Evolutionary conservation across 108 stramenopile species (phyloP), one percentile per base, ranked within the genome.

Genomic region (Skeletonema tropicum): DNA sequence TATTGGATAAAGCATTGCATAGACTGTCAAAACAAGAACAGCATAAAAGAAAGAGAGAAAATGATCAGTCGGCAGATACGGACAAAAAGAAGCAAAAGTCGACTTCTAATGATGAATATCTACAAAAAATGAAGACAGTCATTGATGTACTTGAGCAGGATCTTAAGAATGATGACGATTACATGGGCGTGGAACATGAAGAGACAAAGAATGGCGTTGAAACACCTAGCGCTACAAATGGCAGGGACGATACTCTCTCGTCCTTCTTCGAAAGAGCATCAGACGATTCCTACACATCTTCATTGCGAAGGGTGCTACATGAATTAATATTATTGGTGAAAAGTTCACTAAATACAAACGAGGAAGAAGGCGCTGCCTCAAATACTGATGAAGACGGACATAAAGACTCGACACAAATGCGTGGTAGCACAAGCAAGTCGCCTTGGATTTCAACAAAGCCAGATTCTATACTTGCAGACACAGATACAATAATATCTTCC

Each of bases 391-490:
- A 76, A 25, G 61, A 52, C 19, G 68, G 49, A n/a, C 58, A 61
- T 31, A 21, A 6, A 21, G 19, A 55, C 5, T 55, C 52, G 8
- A 55, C 52, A 21, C 23, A 15, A 45, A 45, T 55, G 0, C 19
- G 10, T 23, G 52, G 23, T 23, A 23, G 23, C 0, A 9, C 52
- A 55, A 21, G 23, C 21, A 31, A 35, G 19, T 64, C 57, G 33
- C 74, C 74, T 10, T 74, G 74, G 17, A 23, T 80, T 30, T 25
- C 59, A 14, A 25, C 74, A 7, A 80, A 80, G 60, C 68, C 79
- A 6, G 79, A 80, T 33, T 80, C 73, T 15, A 33, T 75, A 25
- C 70, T 80, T 31, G 73, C 69, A 17, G 74, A 80, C 63, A 64
- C 69, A 12, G 60, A 70, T 59, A 33, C 39, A 15, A 65, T 12